Evolutionary conservation across 2,329 filamentous ascomycete species (phyloP), one percentile per base, ranked within the genome.

Genomic region (Sarocladium brachiariae): DNA sequence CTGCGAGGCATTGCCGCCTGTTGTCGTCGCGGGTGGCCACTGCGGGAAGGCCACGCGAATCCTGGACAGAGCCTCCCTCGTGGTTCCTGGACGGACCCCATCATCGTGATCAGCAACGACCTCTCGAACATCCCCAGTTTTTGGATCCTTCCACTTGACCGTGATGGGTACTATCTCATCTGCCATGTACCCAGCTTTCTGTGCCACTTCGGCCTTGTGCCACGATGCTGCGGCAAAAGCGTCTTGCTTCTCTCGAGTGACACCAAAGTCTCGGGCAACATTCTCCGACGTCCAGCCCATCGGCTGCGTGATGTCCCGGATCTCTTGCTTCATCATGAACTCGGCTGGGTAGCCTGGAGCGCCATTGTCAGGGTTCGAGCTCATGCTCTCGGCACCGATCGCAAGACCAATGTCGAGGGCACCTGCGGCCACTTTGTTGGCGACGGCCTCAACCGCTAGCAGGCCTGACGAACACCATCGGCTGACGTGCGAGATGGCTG

Each of bases 271-370:
- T 19, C 78, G 78, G 51, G 80, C 84, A 16, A 89, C 83, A 58
- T 88, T 88, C 68, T 89, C 85, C 2, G 80, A 84, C 1, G 85
- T 89, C 70, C 87, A 83, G 3, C 84, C 84, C 85, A 89, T 89
- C 50, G 84, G 83, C 69, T 84, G 79, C 74, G 84, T 63, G 54
- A 88, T 74, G 57, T 84, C 80, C 34, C 78, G 73, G 59, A 78
- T 74, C 70, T 87, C 86, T 1, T 79, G 75, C 14, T 75, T 71
- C 46, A 46, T 73, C 71, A 27, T 81, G 70, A 27, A 75, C 67
- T 60, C 83, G 78, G 31, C 76, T 77, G 50, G 74, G 73, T 10
- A 66, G 67, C 18, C 76, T 3, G 52, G 52, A 13, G 37, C 13
- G 23, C 50, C 30, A 4, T 49, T 37, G 37, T 53, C 47, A 1